Evolutionary conservation across 2,329 filamentous ascomycete genomes (phyloP).

Genomic region (Monosporascus sp.): DNA sequence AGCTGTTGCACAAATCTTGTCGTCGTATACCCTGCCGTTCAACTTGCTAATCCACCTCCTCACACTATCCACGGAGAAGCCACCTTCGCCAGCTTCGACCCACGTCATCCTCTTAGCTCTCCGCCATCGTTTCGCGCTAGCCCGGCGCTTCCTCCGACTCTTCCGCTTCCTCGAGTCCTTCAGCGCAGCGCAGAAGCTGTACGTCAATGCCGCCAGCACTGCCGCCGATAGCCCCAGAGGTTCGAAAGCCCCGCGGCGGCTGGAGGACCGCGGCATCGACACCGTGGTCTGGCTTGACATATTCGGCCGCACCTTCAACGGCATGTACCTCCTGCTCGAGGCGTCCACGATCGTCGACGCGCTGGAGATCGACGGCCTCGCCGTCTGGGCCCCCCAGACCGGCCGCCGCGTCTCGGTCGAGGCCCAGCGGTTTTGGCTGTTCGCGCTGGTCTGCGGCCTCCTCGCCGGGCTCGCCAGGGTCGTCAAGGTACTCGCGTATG

Average conservation of each 20-base stretch:
- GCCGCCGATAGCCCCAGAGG: conserved; percentile 1
- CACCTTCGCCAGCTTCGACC: conserved; percentile 22
- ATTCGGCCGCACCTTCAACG: conserved; percentile 53
- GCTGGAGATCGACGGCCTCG: conserved; percentile 35
- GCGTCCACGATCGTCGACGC: conserved; percentile 55
- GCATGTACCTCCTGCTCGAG: conserved; percentile 64
- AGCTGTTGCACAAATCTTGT: conserved; percentile 42
- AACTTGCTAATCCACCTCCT: conserved; percentile 25
- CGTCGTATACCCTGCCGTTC: conserved; percentile 38
- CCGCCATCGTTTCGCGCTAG: conserved; percentile 38
- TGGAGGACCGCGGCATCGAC: not conserved
- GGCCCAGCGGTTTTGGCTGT: conserved; percentile 66
- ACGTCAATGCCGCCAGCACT: conserved; percentile 18
- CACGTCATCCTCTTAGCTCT: conserved; percentile 29
- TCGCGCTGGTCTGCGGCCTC: conserved; percentile 50
- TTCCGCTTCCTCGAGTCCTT: conserved; percentile 64
- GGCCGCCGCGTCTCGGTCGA: conserved; percentile 48
- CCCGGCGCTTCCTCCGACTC: conserved; percentile 60
- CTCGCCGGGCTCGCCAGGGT: conserved; percentile 38
- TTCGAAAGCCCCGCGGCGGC: not conserved
- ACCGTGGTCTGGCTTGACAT: conserved; percentile 46
- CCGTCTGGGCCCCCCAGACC: conserved; percentile 47
- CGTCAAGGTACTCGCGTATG: conserved; percentile 29
- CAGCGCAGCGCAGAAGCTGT: conserved; percentile 41
- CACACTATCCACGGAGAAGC: conserved; percentile 5